Base-by-base conservation (phyloP, 768 basidiomycete species). In the Podaxis sp. region DNA sequence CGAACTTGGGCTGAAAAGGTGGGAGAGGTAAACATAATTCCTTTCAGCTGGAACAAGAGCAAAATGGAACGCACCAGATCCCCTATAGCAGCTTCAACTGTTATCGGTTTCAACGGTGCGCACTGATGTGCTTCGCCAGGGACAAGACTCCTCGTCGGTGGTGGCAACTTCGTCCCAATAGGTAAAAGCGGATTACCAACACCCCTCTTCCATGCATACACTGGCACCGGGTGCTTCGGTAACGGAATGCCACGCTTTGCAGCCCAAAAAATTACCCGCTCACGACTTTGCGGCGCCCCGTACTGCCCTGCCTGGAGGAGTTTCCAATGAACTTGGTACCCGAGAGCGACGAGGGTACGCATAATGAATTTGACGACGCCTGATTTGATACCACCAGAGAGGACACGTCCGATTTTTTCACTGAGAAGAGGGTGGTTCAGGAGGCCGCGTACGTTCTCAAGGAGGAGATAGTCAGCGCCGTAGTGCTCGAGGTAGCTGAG, bases 371-470 rank as follows among this genome's bases (percentile, higher is more conserved):
- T 93, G 49, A 89, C 80, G 44, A 88, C 81, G 0, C 86, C 88
- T 66, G 74, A 78, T 63, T 81, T 70, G 28, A 90, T 78, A 62
- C 78, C 73, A 38, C 73, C 73, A 62, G 66, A 59, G 65, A 68
- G 70, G n/a, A 63, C 62, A 13, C 64, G 70, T 0, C 68, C 68
- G n/a, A 78, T 78, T 65, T 78, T 74, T 48, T 62, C 60, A 13
- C 60, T 62, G 0, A 62, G 44, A 7, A 89, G 77, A 0, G 74
- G 78, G 71, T 84, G 81, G 30, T 72, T 72, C 1, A 91, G 69
- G 6, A 92, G 71, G 0, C 91, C 90, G 10, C 70, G 70, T 2
- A 93, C 90, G 72, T 93, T 93, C 69, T 93, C 90, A 22, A 93
- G 75, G 0, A 91, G 78, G 62, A 92, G 82, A 64, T 84, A 90